These are phyloP conservation scores for Aspergillus sp. DNA, from an alignment of 2,329 filamentous ascomycete genomes.

Conservation along the genomic window DNA sequence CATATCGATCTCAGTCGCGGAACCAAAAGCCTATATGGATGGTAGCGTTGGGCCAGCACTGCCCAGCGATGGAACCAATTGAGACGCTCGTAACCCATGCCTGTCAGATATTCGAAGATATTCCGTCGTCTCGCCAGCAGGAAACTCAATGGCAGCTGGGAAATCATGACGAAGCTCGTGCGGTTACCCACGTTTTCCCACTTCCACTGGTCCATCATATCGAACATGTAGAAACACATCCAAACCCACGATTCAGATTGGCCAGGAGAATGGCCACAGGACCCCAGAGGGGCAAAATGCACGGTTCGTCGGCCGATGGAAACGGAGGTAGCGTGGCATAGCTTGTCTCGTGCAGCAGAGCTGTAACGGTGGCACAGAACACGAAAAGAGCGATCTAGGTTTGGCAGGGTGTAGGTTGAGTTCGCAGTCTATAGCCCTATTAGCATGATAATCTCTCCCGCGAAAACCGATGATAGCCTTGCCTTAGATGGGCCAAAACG, in stretches of 20 bases:
- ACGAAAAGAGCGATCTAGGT: slow-evolving; percentile 43
- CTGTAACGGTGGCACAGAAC: slow-evolving; percentile 46
- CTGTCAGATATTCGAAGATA: slow-evolving; percentile 42
- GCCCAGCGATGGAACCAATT: slow-evolving; percentile 49
- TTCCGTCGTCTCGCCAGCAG: slow-evolving; percentile 50
- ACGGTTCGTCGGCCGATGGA: slow-evolving; percentile 21
- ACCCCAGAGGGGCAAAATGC: slow-evolving; percentile 33
- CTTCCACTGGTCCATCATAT: slow-evolving; percentile 41
- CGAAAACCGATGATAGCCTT: slow-evolving; percentile 4
- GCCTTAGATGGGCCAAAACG: slow-evolving; percentile 45
- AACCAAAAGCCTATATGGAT: slow-evolving; percentile 51
- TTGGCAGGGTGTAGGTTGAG: slow-evolving; percentile 42
- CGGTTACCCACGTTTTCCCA: slow-evolving; percentile 52
- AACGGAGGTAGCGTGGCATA: slow-evolving; percentile 38
- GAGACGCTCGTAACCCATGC: slow-evolving; percentile 43
- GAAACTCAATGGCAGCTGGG: slow-evolving; percentile 49
- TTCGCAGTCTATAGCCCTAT: slow-evolving; percentile 34
- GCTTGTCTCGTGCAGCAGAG: slow-evolving; percentile 46
- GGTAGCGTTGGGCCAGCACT: slow-evolving; percentile 44
- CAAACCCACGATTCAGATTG: slow-evolving; percentile 44
- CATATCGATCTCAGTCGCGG: slow-evolving; percentile 43
- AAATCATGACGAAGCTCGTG: slow-evolving; percentile 45
- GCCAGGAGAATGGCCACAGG: slow-evolving; percentile 26
- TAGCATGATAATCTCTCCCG: neutral
- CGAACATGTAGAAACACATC: slow-evolving; percentile 48